These are phyloP conservation scores for Saccharomycopsis schoenii DNA, from an alignment of 805 yeast genomes.

Conservation along the genomic window DNA sequence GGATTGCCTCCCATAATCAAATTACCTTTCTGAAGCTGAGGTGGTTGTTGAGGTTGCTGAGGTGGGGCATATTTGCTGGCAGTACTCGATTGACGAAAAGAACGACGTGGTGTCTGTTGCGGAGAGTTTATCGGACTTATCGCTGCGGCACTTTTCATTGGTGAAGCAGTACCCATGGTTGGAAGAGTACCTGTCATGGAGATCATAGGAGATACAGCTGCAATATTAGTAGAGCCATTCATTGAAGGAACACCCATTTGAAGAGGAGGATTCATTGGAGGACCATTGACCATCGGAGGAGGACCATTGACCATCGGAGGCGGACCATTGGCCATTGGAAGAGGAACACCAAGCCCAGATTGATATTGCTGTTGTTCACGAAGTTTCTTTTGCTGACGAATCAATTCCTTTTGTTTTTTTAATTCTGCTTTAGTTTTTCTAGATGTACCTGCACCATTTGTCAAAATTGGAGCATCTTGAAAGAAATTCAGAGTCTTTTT, in stretches of 20 bases:
- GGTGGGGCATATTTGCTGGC: background rate
- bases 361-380: constrained; percentile 7
- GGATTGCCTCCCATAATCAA: background rate
- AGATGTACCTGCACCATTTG: background rate
- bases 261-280: background rate
- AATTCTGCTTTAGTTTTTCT: constrained; percentile 10
- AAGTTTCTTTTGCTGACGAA: constrained; percentile 1
- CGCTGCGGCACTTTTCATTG: background rate
- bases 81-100: background rate
- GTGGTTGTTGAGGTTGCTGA: background rate
- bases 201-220: background rate
- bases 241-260: background rate
- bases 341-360: background rate
- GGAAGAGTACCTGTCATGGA: background rate
- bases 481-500: constrained; percentile 4
- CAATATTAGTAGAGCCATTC: background rate
- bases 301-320: background rate
- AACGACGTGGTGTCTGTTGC: background rate
- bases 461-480: constrained; percentile 7
- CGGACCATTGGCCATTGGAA: background rate
- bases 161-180: background rate
- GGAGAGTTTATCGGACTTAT: background rate
- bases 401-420: constrained; percentile 6
- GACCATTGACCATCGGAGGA: background rate
- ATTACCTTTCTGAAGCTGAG: background rate